phyloP scores from a whole-genome alignment of 2,329 filamentous ascomycete species.

The Bimuria novae-zelandiae region DNA sequence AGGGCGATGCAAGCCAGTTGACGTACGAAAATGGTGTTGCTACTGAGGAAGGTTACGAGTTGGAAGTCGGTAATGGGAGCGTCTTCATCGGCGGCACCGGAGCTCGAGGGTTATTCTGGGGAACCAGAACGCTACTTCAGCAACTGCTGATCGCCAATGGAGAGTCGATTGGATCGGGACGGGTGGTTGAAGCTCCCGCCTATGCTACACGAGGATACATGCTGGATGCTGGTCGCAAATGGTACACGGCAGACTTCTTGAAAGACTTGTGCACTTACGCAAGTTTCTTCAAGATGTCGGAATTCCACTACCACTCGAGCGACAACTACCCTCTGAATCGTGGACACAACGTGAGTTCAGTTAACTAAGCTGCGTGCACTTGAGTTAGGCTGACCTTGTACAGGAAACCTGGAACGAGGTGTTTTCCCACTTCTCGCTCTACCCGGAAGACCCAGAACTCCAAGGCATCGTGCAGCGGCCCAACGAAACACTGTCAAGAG shows the following conservation, averaged over 20 bases:
- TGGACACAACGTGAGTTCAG: constrained; percentile 47
- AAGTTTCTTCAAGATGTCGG: constrained; percentile 55
- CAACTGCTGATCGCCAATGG: constrained; percentile 46
- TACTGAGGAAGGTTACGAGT: constrained; percentile 58
- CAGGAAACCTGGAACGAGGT: constrained; percentile 52
- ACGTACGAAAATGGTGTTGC: constrained; percentile 54
- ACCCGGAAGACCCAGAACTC: constrained; percentile 41
- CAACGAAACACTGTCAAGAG: constrained; percentile 43
- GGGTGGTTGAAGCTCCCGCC: constrained; percentile 48
- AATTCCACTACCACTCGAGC: constrained; percentile 57
- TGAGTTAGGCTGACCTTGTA: constrained; percentile 43
- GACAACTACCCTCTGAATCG: constrained; percentile 57
- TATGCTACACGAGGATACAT: constrained; percentile 53
- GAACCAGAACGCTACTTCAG: constrained; percentile 53
- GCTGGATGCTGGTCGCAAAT: constrained; percentile 52
- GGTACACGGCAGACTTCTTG: constrained; percentile 49
- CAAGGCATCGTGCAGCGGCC: constrained; percentile 39
- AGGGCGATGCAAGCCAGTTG: constrained; percentile 33
- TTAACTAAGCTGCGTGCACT: no score
- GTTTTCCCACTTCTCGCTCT: constrained; percentile 52
- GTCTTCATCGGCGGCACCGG: constrained; percentile 50
- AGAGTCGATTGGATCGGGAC: constrained; percentile 32
- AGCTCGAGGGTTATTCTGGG: constrained; percentile 55
- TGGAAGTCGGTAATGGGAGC: constrained; percentile 44
- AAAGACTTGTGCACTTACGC: constrained; percentile 53